Evolutionary conservation across 2,329 filamentous ascomycete genomes (phyloP), one percentile per base, ranked within the genome.

Genomic region (Chalaropsis thielavioides): DNA sequence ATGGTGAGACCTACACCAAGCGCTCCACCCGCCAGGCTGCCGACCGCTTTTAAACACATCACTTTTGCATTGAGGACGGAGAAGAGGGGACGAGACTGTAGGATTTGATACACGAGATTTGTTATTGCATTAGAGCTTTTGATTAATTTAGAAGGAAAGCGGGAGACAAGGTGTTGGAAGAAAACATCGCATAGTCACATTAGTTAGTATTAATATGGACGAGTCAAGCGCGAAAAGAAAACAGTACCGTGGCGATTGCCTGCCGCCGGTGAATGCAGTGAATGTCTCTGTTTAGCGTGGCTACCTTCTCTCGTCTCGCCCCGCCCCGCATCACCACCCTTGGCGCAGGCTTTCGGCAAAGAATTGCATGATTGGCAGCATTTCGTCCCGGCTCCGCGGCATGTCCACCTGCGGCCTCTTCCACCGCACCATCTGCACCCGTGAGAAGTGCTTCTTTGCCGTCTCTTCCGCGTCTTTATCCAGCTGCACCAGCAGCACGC

Each of bases 361-460:
- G 70, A 87, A 96, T 71, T 87, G 83, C 90, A 96, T 96, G 67
- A 96, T 81, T 0, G 92, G 91, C 71, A 92, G 72, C 81, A 95
- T 92, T 79, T 97, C 92, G 11, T 95, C 90, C 63, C 87, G 80
- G 72, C 81, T 87, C 58, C 79, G 78, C n/a, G 91, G 90, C 92
- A 96, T 96, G 0, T 81, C 81, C 73, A 95, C 90, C 5, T 86
- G 88, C 2, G 73, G 74, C 71, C 86, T 83, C 71, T 80, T 82
- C 84, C 89, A 94, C 71, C 82, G 82, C 65, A 84, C 84, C 68
- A 86, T 79, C 73, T 84, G 80, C 24, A 90, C 84, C 70, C 84
- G 79, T 68, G 79, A 76, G 74, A 92, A 94, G 64, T 83, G 80
- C 51, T 78, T 76, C 72, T 84, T 87, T 43, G 91, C 75, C 66